phyloP scores from a whole-genome alignment of 1,284 basidiomycete species.

The Mycena citricolor region DNA sequence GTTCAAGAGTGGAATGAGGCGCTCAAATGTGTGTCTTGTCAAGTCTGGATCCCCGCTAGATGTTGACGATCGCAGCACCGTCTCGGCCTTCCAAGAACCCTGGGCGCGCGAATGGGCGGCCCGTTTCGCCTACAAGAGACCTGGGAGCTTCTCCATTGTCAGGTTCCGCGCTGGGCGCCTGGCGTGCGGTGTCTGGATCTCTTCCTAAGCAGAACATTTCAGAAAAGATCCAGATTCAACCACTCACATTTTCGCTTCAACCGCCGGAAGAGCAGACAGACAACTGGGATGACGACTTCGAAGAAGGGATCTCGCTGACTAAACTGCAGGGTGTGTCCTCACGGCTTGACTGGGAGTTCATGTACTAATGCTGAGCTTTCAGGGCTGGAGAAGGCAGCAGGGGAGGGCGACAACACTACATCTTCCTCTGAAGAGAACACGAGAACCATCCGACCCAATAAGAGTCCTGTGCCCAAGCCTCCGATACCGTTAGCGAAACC shows the following conservation, averaged over 20 bases:
- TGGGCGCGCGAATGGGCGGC: slow-evolving; percentile 38
- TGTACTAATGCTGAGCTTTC: not conserved
- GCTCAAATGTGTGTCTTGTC: slow-evolving; percentile 70
- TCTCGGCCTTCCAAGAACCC: slow-evolving; percentile 65
- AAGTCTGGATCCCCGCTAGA: slow-evolving; percentile 7
- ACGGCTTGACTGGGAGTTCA: slow-evolving; percentile 4
- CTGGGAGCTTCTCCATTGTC: slow-evolving; percentile 26
- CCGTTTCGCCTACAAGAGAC: slow-evolving; percentile 42
- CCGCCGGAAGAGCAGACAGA: slow-evolving; percentile 83
- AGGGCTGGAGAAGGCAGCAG: slow-evolving; percentile 68
- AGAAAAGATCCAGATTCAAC: slow-evolving; percentile 53
- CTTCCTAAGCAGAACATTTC: slow-evolving; percentile 42
- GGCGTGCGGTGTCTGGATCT: slow-evolving; percentile 36
- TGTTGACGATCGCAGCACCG: slow-evolving; percentile 41
- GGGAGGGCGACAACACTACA: slow-evolving; percentile 53
- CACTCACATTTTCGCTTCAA: slow-evolving; percentile 55
- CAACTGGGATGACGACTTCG: slow-evolving; percentile 98
- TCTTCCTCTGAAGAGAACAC: slow-evolving; percentile 61
- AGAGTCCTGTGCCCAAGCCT: slow-evolving; percentile 57
- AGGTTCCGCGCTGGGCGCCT: slow-evolving; percentile 32
- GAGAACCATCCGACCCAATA: slow-evolving; percentile 71
- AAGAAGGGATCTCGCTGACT: slow-evolving; percentile 85
- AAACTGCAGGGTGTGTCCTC: slow-evolving; percentile 61
- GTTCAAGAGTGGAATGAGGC: slow-evolving; percentile 99
- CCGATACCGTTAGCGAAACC: slow-evolving; percentile 55